A percentile compares a stretch with the other conserved stretches of the same genome.
phyloP scores from a whole-genome alignment of 805 yeast species.

The Sugiyamaella smithiae region DNA sequence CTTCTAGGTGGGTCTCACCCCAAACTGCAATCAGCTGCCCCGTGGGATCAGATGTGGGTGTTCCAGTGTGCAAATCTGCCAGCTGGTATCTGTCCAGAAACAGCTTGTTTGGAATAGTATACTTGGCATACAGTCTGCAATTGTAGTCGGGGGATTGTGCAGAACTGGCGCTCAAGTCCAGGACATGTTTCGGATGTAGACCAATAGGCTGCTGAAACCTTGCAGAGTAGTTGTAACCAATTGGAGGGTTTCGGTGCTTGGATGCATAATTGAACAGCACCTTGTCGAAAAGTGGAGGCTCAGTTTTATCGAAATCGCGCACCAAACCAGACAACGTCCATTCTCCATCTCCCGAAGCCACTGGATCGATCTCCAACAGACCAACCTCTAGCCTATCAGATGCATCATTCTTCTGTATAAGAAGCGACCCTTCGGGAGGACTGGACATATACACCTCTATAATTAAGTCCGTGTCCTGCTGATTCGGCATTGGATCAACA shows the following conservation, averaged over 20 bases:
- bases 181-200: conserved; percentile 25
- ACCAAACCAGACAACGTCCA: conserved; percentile 23
- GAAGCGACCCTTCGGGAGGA: conserved; percentile 5
- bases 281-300: conserved; percentile 15
- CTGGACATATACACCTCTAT: conserved; percentile 24
- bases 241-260: conserved; percentile 12
- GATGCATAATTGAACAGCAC: conserved; percentile 18
- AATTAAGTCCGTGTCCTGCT: conserved; percentile 19
- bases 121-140: conserved; percentile 45
- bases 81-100: conserved; percentile 59
- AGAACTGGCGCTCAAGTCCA: conserved; percentile 12
- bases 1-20: conserved; percentile 59
- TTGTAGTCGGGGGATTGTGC: conserved; percentile 23
- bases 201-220: conserved; percentile 25
- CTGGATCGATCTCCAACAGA: conserved; percentile 13
- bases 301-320: conserved; percentile 16
- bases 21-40: conserved; percentile 40
- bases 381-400: conserved; percentile 25
- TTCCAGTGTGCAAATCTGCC: conserved; percentile 32
- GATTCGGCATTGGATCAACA: conserved; percentile 12
- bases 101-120: conserved; percentile 44
- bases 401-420: not conserved
- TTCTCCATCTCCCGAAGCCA: conserved; percentile 10
- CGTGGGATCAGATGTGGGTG: conserved; percentile 25
- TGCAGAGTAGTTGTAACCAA: conserved; percentile 12